Conservation (phyloP, 306 rosid genomes). For the Vigna trinervia region DNA sequence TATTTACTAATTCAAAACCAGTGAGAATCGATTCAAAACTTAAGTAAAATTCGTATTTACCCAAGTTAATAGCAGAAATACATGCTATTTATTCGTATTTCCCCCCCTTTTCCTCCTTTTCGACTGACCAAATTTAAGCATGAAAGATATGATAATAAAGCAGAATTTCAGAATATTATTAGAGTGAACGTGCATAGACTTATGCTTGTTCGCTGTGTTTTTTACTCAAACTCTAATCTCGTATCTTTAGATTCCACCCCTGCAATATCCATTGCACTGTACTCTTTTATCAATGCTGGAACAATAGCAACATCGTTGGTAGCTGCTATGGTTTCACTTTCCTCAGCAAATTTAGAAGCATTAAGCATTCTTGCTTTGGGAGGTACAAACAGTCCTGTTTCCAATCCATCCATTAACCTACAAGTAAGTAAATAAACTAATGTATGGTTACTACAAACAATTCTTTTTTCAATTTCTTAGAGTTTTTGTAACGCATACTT, state of each 20-base stretch:
- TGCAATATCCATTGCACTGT: slow-evolving; percentile 54
- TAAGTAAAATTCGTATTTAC: not conserved
- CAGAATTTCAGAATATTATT: too few species aligned
- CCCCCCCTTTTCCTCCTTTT: not conserved
- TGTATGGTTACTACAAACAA: not conserved
- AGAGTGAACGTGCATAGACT: too few species aligned
- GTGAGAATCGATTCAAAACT: not conserved
- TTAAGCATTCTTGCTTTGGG: slow-evolving; percentile 56
- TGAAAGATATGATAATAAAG: slow-evolving; percentile 24
- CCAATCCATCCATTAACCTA: slow-evolving; percentile 55
- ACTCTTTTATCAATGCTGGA: slow-evolving; percentile 68
- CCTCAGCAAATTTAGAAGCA: slow-evolving; percentile 68
- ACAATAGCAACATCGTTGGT: slow-evolving; percentile 64
- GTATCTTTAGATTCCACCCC: slow-evolving; percentile 59
- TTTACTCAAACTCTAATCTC: not conserved
- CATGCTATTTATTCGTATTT: not conserved
- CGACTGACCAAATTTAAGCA: slow-evolving; percentile 9
- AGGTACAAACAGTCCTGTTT: slow-evolving; percentile 41
- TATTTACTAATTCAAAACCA: not conserved
- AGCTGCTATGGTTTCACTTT: slow-evolving; percentile 55
- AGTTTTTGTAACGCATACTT: not conserved
- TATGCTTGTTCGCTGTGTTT: too few species aligned
- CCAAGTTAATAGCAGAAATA: too few species aligned
- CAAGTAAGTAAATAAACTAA: slow-evolving; percentile 53
- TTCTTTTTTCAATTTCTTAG: not conserved